Evolutionary conservation across 805 yeast species (phyloP), one percentile per base, ranked within the genome.

Genomic region (Nakazawaea molendinolei): DNA sequence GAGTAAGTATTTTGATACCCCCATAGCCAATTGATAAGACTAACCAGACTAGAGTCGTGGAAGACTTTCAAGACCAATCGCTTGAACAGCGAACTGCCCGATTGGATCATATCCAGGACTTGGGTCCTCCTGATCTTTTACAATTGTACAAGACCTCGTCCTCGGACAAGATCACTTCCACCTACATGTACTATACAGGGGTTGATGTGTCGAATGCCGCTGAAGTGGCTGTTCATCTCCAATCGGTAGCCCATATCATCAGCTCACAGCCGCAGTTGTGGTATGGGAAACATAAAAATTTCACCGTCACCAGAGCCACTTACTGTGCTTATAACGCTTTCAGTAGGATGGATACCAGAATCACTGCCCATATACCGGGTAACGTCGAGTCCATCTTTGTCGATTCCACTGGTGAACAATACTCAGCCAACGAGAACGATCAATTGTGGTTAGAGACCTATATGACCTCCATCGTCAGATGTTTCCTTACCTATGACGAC

Each of bases 351-450:
- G 95, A 84, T 53, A 74, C 80, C 55, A 65, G 84, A 30, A 86
- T 84, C 18, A 70, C 76, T 1, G 86, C 80, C 22, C 81, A 75
- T 42, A 71, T 83, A 31, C 92, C 94, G 1, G 95, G 95, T 16
- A 69, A 74, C 36, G 80, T 81, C 19, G 76, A 73, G 38, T 71
- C 76, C 19, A 61, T 61, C 30, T 61, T 76, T 22, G 39, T 46
- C 7, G 72, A 65, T 46, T 49, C 55, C 16, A 70, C 67, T 37
- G 81, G 83, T 6, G 76, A 76, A 44, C 56, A 66, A 32, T 56
- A 72, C 28, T 65, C 64, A 19, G 41, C 41, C 5, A 23, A 18
- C n/a, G 86, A 77, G 47, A 55, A 56, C 50, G 67, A 68, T 47
- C 43, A 55, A 31, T 44, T 72, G 35, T 65, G 89, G 87, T 52